A percentile compares a stretch with the other conserved stretches of the same genome.
Evolutionary conservation across 2,329 filamentous ascomycete species (phyloP).

Genomic region (Cladorrhinum sp.): DNA sequence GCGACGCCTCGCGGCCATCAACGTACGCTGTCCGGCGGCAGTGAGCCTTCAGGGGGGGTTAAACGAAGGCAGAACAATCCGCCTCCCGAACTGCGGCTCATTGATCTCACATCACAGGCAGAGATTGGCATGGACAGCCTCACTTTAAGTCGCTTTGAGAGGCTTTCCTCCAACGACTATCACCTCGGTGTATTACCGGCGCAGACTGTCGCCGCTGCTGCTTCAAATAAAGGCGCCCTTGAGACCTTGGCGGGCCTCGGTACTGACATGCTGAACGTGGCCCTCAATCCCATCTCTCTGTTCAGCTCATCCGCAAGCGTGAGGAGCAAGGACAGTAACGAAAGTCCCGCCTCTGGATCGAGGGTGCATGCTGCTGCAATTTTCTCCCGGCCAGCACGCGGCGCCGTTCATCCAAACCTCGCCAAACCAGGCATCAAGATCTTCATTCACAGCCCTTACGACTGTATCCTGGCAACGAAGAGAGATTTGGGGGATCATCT

Average conservation of each 20-base stretch:
- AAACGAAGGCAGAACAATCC: slow-evolving; percentile 73
- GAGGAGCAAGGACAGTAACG: slow-evolving; percentile 57
- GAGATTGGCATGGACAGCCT: slow-evolving; percentile 86
- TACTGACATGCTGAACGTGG: slow-evolving; percentile 84
- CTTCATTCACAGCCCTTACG: slow-evolving; percentile 94
- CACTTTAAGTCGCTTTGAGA: slow-evolving; percentile 81
- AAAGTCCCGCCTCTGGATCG: slow-evolving; percentile 50
- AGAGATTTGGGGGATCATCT: slow-evolving; percentile 83
- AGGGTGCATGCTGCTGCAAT: slow-evolving; percentile 40
- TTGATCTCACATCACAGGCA: slow-evolving; percentile 82
- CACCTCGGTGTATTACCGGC: slow-evolving; percentile 83
- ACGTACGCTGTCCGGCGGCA: slow-evolving; percentile 45
- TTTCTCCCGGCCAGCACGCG: slow-evolving; percentile 15
- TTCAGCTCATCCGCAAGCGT: slow-evolving; percentile 86
- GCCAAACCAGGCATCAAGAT: slow-evolving; percentile 63
- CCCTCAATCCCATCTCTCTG: slow-evolving; percentile 79
- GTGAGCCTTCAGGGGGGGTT: slow-evolving; percentile 62
- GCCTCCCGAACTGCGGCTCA: slow-evolving; percentile 84
- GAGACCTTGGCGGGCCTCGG: slow-evolving; percentile 71
- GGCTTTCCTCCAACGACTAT: slow-evolving; percentile 84
- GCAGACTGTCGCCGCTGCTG: slow-evolving; percentile 60
- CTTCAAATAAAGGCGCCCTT: slow-evolving; percentile 66
- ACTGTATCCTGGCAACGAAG: slow-evolving; percentile 89
- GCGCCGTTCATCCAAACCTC: slow-evolving; percentile 52
- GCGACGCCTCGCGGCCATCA: slow-evolving; percentile 38